Evolutionary conservation across 1,284 basidiomycete genomes (phyloP), one percentile per base, ranked within the genome.

Genomic region (Apiotrichum veenhuisii): DNA sequence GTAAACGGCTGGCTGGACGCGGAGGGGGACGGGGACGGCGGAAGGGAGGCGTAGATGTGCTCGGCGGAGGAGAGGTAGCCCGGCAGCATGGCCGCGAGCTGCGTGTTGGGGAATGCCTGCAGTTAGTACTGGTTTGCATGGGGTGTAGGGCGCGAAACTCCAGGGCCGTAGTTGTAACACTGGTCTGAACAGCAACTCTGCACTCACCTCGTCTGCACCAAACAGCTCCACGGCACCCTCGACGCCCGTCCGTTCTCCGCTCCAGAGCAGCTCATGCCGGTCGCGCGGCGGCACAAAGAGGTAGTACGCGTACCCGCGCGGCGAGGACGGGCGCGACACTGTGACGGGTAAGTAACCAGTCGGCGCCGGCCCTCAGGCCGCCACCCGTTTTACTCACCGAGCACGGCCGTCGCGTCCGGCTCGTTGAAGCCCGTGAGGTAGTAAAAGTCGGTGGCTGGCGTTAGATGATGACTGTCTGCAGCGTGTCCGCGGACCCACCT

Each of bases 391-490:
- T 15, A 70, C 82, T 53, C 62, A 88, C 90, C 85, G 38, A 96
- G 79, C 34, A 98, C 81, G 26, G 97, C 80, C 0, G 90, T 92
- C 15, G 93, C 85, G 60, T 96, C 88, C 0, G 93, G 90, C 74
- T 98, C 95, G 60, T 93, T 85, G 69, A 96, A 96, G 8, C 96
- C 95, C 0, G 94, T 94, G 14, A 97, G 80, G 72, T 97, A 97
- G 87, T 86, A 90, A 73, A 95, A 92, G 76, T 95, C 87, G 43
- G 91, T 94, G 1, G 86, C 85, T 77, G 59, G 0, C 10, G 33
- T 12, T 5, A 44, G 22, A 25, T n/a, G n/a, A n/a, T n/a, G n/a
- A n/a, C n/a, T n/a, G n/a, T n/a, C n/a, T n/a, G n/a, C n/a, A n/a
- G n/a, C n/a, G n/a, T n/a, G n/a, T n/a, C n/a, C n/a, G n/a, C n/a